A percentile compares a stretch with the other conserved stretches of the same genome.
Evolutionary conservation across 179 eudicot genomes (phyloP).

Genomic region (Vitellaria paradoxa): DNA sequence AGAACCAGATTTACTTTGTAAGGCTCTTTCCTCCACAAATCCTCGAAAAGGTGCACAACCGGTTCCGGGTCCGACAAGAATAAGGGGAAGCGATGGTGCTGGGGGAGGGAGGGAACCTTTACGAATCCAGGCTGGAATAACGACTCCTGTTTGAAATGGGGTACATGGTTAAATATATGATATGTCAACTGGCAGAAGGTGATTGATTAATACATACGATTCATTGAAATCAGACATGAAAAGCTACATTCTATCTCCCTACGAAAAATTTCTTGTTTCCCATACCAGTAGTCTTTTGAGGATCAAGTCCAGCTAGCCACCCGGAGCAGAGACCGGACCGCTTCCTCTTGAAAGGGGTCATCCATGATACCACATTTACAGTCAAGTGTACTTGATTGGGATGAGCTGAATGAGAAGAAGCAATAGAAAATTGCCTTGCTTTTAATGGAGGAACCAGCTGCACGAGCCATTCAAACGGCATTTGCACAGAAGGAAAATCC

Average conservation of each 20-base stretch:
- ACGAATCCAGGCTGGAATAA: slow-evolving; percentile 82
- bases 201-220: not conserved
- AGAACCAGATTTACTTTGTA: slow-evolving; percentile 47
- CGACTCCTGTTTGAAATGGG: slow-evolving; percentile 41
- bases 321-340: slow-evolving; percentile 90
- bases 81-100: slow-evolving; percentile 80
- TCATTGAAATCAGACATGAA: not conserved
- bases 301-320: slow-evolving; percentile 91
- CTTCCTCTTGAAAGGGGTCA: slow-evolving; percentile 87
- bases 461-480: slow-evolving; percentile 98
- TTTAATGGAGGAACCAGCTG: slow-evolving; percentile 88
- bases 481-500: slow-evolving; percentile 94
- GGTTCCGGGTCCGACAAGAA: slow-evolving; percentile 95
- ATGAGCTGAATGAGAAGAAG: slow-evolving; percentile 82
- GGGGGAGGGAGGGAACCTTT: slow-evolving; percentile 90
- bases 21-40: slow-evolving; percentile 75
- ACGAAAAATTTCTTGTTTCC: not conserved
- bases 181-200: slow-evolving; percentile 2
- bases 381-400: slow-evolving; percentile 91
- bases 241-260: not conserved
- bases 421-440: slow-evolving; percentile 84
- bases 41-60: slow-evolving; percentile 99
- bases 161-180: not conserved
- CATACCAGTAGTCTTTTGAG: slow-evolving; percentile 45
- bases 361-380: slow-evolving; percentile 74